Conservation (phyloP, 2,329 filamentous ascomycete species). For the Chalara sp. region DNA sequence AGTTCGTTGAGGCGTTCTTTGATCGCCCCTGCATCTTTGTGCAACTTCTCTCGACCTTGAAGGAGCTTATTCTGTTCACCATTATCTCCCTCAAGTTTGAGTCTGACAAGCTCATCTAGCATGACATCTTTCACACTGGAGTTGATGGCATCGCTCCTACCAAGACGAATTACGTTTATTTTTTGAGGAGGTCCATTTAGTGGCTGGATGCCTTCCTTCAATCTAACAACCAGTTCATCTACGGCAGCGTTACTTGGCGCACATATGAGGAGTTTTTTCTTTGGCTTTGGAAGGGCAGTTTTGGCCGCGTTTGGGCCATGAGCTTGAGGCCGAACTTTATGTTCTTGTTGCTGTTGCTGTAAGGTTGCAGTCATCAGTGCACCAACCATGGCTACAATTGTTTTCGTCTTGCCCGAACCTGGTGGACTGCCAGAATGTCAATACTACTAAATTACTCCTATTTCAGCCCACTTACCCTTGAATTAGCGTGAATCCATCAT, state of each 20-base stretch:
- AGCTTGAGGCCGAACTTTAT: slow-evolving; percentile 24
- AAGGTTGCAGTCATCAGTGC: slow-evolving; percentile 60
- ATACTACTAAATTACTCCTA: background rate
- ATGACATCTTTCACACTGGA: slow-evolving; percentile 83
- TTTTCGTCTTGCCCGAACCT: slow-evolving; percentile 97
- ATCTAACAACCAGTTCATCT: slow-evolving; percentile 87
- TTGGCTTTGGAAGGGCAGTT: slow-evolving; percentile 28
- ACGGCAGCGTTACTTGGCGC: slow-evolving; percentile 98
- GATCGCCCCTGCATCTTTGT: slow-evolving; percentile 60
- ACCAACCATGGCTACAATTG: slow-evolving; percentile 92
- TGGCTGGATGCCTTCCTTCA: slow-evolving; percentile 82
- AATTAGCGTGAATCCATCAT: slow-evolving; percentile 94
- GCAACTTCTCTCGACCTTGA: slow-evolving; percentile 48
- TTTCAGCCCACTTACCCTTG: slow-evolving; percentile 58
- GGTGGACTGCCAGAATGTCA: slow-evolving; percentile 55
- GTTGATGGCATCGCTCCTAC: slow-evolving; percentile 89
- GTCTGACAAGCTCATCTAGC: slow-evolving; percentile 82
- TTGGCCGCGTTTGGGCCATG: slow-evolving; percentile 25
- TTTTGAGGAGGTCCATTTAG: slow-evolving; percentile 64
- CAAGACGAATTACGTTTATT: slow-evolving; percentile 83
- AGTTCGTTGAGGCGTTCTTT: slow-evolving; percentile 68
- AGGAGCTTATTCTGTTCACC: slow-evolving; percentile 45
- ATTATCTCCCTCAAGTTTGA: slow-evolving; percentile 57
- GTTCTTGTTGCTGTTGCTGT: slow-evolving; percentile 23
- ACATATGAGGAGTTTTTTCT: slow-evolving; percentile 90